Evolutionary conservation across 148 eudicot genomes (phyloP).

Genomic region (Agrostemma githago): DNA sequence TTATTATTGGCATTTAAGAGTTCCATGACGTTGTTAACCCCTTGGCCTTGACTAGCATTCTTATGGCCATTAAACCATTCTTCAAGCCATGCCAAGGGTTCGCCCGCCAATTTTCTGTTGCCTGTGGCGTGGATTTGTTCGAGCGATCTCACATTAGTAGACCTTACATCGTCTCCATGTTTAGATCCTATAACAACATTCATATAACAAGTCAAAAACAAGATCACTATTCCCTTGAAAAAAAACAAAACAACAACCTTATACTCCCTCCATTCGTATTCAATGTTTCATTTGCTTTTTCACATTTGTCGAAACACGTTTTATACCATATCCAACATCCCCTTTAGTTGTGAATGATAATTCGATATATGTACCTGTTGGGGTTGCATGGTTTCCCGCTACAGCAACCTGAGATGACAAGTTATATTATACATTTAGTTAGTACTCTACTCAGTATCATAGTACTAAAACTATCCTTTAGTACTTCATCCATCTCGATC

Average conservation of each 20-base stretch:
- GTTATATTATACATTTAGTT: background rate
- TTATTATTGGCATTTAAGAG: background rate
- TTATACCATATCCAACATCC: background rate
- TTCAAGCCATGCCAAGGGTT: background rate
- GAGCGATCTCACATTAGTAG: too few relatives aligned
- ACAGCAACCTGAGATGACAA: conserved; percentile 29
- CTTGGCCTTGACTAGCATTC: background rate
- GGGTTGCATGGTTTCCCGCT: conserved; percentile 40
- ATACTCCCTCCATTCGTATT: background rate
- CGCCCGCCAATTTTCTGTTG: background rate
- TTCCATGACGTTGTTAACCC: background rate
- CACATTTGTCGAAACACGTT: too few relatives aligned
- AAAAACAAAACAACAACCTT: background rate
- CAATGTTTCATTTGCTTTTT: too few relatives aligned
- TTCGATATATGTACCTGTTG: background rate
- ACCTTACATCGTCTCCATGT: background rate
- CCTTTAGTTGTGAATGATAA: background rate
- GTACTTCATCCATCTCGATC: too few relatives aligned
- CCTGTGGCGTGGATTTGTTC: too few relatives aligned
- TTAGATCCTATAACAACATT: background rate
- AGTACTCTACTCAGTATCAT: too few relatives aligned
- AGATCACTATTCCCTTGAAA: background rate
- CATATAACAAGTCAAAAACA: background rate
- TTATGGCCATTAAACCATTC: too few relatives aligned
- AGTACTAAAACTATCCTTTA: too few relatives aligned